Evolutionary conservation across 1,284 basidiomycete species (phyloP), one percentile per base, ranked within the genome.

Genomic region (Rhodotorula sp.): DNA sequence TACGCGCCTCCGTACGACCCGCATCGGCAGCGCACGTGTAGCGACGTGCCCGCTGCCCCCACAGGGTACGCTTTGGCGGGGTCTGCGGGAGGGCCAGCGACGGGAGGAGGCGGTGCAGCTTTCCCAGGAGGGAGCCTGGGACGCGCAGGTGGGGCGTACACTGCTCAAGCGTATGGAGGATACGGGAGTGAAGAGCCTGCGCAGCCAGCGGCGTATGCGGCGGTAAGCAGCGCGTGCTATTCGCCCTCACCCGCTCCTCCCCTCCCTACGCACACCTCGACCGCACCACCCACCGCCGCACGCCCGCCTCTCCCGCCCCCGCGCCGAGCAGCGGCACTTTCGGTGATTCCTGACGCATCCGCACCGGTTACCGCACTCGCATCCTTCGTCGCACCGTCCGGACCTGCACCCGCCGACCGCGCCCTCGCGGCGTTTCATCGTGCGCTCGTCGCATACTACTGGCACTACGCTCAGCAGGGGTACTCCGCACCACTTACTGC

Each of bases 381-480:
- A 7, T 0, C 25, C 22, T 4, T 51, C 13, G 9, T 22, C 22
- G 13, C 19, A 0, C 27, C n/a, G 12, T n/a, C 34, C 27, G 7
- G 15, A 39, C 19, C 48, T 27, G 29, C 48, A 8, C 34, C 29
- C 9, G 56, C 50, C 17, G 44, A 46, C 36, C 34, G 54, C 32
- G 46, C 51, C 15, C n/a, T 62, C 41, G 29, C 54, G 21, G 61
- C 64, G 7, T 64, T 70, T 48, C 67, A 74, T 50, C 58, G 60
- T 7, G 50, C 64, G 8, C 70, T 76, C 66, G 72, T 76, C 46
- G 67, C 65, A 8, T 70, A 76, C 48, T 76, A 74, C 61, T 74
- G 69, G 67, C 46, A 57, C 39, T 76, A 66, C 60, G 74, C 74
- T 7, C 69, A 74, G 54, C 67, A 74, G 53, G 74, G 74, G 0